Percentiles rank a stretch among this genome's conserved stretches.
Evolutionary conservation across 306 rosid species (phyloP).

Genomic region (Mucuna pruriens): DNA sequence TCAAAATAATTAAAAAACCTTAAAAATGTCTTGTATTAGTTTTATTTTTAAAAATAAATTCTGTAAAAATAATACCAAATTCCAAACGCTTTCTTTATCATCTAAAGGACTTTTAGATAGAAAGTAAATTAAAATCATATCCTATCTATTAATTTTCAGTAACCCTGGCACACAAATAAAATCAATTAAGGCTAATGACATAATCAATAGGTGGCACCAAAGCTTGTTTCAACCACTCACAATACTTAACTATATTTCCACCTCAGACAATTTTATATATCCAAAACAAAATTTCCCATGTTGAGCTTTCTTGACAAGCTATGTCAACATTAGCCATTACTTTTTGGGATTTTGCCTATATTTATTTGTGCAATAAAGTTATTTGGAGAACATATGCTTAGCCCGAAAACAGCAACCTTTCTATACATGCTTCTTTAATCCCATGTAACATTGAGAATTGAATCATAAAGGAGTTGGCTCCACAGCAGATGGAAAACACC

Average conservation of each 20-base stretch:
- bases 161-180: not conserved
- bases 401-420: conserved; percentile 33
- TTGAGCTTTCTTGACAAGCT: conserved; percentile 39
- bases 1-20: not conserved
- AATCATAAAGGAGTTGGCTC: conserved; percentile 45
- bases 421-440: conserved; percentile 38
- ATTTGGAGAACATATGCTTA: conserved; percentile 43
- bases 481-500: conserved; percentile 51
- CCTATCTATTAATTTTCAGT: not conserved
- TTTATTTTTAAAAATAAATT: not conserved
- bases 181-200: conserved; percentile 19
- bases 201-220: conserved; percentile 29
- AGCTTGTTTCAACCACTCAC: not conserved
- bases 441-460: conserved; percentile 34
- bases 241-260: not conserved
- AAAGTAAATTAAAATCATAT: not conserved
- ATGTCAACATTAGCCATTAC: conserved; percentile 35
- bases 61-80: not conserved
- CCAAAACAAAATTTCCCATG: conserved; percentile 21
- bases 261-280: conserved; percentile 37
- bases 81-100: not conserved
- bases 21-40: not conserved
- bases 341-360: conserved; percentile 39
- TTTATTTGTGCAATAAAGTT: conserved; percentile 36
- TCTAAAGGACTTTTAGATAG: not conserved